These are phyloP conservation scores for Barnettozyma wickerhamii DNA, from an alignment of 805 yeast species.

Conservation along the genomic window DNA sequence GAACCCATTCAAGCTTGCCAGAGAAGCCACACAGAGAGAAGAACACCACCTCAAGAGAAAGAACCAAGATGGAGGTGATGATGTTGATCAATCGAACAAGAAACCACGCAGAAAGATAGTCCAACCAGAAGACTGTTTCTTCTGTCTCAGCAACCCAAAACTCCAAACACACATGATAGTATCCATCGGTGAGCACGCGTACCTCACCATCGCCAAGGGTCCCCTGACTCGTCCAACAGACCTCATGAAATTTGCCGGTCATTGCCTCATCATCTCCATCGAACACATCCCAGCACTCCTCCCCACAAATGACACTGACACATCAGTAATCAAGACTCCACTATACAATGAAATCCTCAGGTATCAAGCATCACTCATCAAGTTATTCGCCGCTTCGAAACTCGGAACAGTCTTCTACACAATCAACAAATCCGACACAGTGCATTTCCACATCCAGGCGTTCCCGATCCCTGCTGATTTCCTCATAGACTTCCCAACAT, in stretches of 20 bases:
- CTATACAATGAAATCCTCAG: slow-evolving; percentile 40
- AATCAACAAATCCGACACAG: slow-evolving; percentile 55
- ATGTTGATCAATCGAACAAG: slow-evolving; percentile 3
- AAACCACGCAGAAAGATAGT: slow-evolving; percentile 35
- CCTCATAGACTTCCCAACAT: slow-evolving; percentile 38
- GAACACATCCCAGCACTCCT: slow-evolving; percentile 56
- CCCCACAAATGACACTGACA: slow-evolving; percentile 20
- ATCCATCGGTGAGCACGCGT: slow-evolving; percentile 62
- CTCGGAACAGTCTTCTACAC: slow-evolving; percentile 63
- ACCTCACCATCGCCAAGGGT: slow-evolving; percentile 80
- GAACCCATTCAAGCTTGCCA: slow-evolving; percentile 29
- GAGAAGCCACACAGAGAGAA: slow-evolving; percentile 1
- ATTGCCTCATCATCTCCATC: slow-evolving; percentile 75
- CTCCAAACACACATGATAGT: slow-evolving; percentile 77
- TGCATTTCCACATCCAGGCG: slow-evolving; percentile 77
- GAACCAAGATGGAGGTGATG: slow-evolving; percentile 8
- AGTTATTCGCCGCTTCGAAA: slow-evolving; percentile 40
- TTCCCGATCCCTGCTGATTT: slow-evolving; percentile 57
- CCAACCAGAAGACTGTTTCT: slow-evolving; percentile 65
- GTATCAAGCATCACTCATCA: slow-evolving; percentile 44
- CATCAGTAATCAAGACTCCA: slow-evolving; percentile 26
- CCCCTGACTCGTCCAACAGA: slow-evolving; percentile 59
- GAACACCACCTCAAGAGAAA: slow-evolving; percentile 10
- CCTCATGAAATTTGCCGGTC: slow-evolving; percentile 64
- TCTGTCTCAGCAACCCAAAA: slow-evolving; percentile 77